Base-by-base conservation (phyloP, 768 basidiomycete genomes). In the Mrakia gelida region DNA sequence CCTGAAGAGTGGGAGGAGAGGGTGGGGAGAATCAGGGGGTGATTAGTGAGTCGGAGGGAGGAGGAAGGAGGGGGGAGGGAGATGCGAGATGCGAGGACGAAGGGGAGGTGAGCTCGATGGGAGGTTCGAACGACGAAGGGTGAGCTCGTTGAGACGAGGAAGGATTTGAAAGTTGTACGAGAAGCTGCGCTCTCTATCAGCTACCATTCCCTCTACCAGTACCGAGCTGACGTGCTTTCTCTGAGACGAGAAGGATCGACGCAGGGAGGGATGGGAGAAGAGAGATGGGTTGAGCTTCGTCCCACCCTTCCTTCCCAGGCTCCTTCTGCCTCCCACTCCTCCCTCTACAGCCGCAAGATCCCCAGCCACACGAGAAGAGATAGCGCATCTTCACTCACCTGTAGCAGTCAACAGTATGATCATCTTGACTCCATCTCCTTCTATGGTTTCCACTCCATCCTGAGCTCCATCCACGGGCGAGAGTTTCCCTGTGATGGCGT, bases 361-460 rank as follows among this genome's bases (percentile, higher is more conserved):
- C 38, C 38, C 38, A 8, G 38, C 8, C 8, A 8, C 38, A 38
- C 23, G 32, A 0, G 30, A 30, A 15, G 18, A 34, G 59, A 65
- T 1, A 34, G 62, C 16, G 11, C 28, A 10, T 32, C n/a, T 63
- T n/a, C 30, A 65, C 84, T 59, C 75, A 98, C 96, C 97, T 1
- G 97, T 98, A 26, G 90, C 88, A 1, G 95, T 96, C 79, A 98
- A 87, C 75, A 92, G 87, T 78, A 98, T 92, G 65, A 91, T 92
- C 87, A 98, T 91, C 85, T 96, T 98, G 88, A 98, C 97, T 0
- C 90, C 89, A 82, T 98, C 97, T 21, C 91, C 93, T 83, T 98
- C 96, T 80, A 98, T 95, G n/a, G 94, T 91, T 82, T 98, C 92
- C 11, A 91, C 92, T 30, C 81, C 80, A 11, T 82, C 82, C 68